phyloP scores from a whole-genome alignment of 768 basidiomycete genomes.

The Rhodotorula graminis region DNA sequence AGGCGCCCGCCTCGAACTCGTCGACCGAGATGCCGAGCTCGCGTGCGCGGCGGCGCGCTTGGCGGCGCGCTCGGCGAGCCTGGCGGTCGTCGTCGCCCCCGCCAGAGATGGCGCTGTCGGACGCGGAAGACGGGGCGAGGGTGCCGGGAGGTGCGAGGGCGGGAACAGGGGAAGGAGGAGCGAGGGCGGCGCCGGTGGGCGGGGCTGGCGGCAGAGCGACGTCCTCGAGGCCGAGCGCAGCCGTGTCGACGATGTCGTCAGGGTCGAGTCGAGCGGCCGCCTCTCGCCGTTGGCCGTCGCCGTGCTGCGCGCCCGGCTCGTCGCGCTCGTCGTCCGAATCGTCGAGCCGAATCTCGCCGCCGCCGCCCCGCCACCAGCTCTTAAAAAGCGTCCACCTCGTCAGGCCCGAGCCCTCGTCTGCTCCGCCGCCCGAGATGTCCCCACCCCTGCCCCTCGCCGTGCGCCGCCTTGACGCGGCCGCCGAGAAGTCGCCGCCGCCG shows the following conservation, averaged over 20 bases:
- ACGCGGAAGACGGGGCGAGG: not conserved
- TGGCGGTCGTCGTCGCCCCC: not conserved
- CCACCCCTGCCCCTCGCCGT: slow-evolving; percentile 1
- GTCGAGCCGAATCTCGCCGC: slow-evolving; percentile 17
- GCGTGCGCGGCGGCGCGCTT: not conserved
- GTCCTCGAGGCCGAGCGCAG: slow-evolving; percentile 2
- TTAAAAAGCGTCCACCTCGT: slow-evolving; percentile 29
- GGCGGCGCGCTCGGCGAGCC: not conserved
- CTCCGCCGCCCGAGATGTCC: slow-evolving; percentile 29
- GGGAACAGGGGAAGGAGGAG: not conserved
- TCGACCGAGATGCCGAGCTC: slow-evolving; percentile 23
- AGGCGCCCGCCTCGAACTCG: slow-evolving; percentile 14
- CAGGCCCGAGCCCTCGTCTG: slow-evolving; percentile 16
- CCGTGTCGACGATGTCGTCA: not conserved
- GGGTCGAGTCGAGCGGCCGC: not conserved
- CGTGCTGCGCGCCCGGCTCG: too few relatives aligned
- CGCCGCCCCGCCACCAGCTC: slow-evolving; percentile 23
- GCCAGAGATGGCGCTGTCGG: not conserved
- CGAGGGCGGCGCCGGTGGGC: not conserved
- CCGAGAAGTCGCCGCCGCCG: not conserved
- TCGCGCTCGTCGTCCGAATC: slow-evolving; percentile 20
- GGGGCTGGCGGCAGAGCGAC: slow-evolving; percentile 5
- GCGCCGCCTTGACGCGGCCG: not conserved
- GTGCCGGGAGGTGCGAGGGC: not conserved
- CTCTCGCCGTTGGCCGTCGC: too few relatives aligned